Evolutionary conservation across 352 stramenopile genomes (phyloP).

Genomic region (Phytophthora pini): DNA sequence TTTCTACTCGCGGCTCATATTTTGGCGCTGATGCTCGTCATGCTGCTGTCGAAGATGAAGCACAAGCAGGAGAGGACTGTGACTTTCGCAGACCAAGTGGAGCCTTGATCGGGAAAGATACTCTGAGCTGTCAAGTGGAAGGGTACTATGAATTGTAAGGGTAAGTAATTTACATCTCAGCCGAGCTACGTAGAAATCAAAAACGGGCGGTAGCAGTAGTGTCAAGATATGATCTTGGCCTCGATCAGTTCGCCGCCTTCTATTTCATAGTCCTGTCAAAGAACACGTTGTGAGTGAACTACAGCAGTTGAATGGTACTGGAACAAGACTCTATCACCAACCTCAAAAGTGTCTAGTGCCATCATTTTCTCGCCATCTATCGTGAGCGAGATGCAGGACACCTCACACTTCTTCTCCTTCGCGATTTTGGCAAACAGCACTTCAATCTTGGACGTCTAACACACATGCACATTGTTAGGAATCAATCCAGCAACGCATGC

Average conservation of each 20-base stretch:
- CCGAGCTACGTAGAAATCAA: conserved; percentile 4
- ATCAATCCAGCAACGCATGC: not conserved
- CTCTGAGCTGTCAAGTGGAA: not conserved
- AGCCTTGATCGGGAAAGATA: not conserved
- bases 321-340: conserved; percentile 22
- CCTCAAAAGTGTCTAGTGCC: conserved; percentile 49
- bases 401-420: conserved; percentile 29
- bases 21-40: conserved; percentile 42
- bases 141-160: conserved; percentile 1
- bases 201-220: not conserved
- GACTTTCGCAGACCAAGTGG: conserved; percentile 11
- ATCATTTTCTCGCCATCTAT: conserved; percentile 66
- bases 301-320: not conserved
- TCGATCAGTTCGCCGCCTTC: conserved; percentile 76
- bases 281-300: conserved; percentile 8
- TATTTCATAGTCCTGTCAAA: conserved; percentile 60
- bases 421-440: conserved; percentile 43
- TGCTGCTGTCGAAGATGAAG: conserved; percentile 60
- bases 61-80: conserved; percentile 17
- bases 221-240: conserved; percentile 51
- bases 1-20: conserved; percentile 63
- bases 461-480: not conserved
- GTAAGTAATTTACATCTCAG: conserved; percentile 29
- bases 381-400: conserved; percentile 41
- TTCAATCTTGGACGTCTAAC: conserved; percentile 54